Percentiles rank a stretch among this genome's conserved stretches.
These are phyloP conservation scores for Ganoderma lucidum DNA, from an alignment of 1,284 basidiomycete genomes.

Conservation along the genomic window DNA sequence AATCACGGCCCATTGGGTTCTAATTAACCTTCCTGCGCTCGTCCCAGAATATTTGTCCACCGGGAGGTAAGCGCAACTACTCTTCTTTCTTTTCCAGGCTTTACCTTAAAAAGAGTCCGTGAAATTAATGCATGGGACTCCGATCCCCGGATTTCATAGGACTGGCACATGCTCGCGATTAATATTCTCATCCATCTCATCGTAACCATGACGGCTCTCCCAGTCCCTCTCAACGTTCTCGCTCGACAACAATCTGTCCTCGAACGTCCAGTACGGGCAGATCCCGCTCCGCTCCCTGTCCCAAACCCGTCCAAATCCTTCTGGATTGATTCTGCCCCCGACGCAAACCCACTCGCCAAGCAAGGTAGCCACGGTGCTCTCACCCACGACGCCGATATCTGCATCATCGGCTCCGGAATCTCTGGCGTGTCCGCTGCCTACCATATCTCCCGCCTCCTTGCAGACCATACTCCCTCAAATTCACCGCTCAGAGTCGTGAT, in stretches of 20 bases:
- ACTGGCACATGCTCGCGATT: neutral
- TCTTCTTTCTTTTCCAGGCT: no score
- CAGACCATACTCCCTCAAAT: conserved; percentile 35
- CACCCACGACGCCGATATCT: conserved; percentile 68
- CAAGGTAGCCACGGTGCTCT: conserved; percentile 69
- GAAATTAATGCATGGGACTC: no score
- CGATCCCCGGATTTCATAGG: neutral
- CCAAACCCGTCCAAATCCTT: conserved; percentile 72
- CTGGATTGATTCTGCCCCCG: conserved; percentile 65
- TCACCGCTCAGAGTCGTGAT: conserved; percentile 59
- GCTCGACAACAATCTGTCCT: conserved; percentile 35
- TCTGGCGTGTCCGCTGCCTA: conserved; percentile 78
- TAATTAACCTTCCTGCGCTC: no score
- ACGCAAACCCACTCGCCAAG: conserved; percentile 68
- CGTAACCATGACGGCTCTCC: conserved; percentile 32
- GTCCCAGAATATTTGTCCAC: no score
- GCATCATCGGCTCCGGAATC: conserved; percentile 81
- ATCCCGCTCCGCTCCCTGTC: conserved; percentile 54
- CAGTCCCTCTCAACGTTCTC: conserved; percentile 33
- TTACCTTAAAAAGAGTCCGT: neutral
- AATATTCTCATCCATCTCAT: conserved; percentile 4
- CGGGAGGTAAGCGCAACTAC: no score
- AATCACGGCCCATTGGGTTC: no score
- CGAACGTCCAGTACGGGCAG: conserved; percentile 16
- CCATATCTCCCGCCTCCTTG: conserved; percentile 57